Evolutionary conservation across 257 asterid species (phyloP), one percentile per base, ranked within the genome.

Genomic region (Rhazya stricta): DNA sequence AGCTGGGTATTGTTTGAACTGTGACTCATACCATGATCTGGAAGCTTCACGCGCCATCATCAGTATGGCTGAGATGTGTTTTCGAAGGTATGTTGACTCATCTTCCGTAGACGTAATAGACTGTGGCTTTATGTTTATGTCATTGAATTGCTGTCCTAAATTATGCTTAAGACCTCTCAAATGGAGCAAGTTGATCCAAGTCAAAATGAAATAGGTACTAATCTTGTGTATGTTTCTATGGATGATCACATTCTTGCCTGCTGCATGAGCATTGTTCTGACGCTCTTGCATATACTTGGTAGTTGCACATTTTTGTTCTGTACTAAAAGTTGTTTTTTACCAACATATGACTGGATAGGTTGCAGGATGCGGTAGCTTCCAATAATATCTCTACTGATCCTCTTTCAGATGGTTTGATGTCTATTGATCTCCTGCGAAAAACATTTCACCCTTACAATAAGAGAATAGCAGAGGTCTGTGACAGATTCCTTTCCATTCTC

Each of bases 401-500:
- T 5, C 77, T 89, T 69, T 78, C 29, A 50, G 88, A 84, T 78
- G 92, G 87, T 76, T 77, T 81, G 81, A 84, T 78, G 79, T 79
- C 80, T 77, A 37, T 83, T 21, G 81, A 80, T 74, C 69, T 83
- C 72, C 83, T 88, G 41, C 80, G 81, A 71, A 75, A 67, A 62
- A 77, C 75, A 50, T 71, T 89, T 67, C 98, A 94, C 82, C 96
- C 96, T 32, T 83, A 82, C 79, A 94, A 94, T 83, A 92, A 86
- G 91, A 89, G 86, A 82, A 81, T 88, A 54, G 99, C 99, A 58
- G 90, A 94, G 97, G 99, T 94, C 77, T 61, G 78, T 66, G 42
- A 54, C 60, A 51, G 60, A 36, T 27, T 67, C 60, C 72, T 58
- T 50, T 9, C 46, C 63, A 25, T 71, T 56, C 67, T 60, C 39